Evolutionary conservation across 805 yeast genomes (phyloP), one percentile per base, ranked within the genome.

Genomic region (Candida schatavii): DNA sequence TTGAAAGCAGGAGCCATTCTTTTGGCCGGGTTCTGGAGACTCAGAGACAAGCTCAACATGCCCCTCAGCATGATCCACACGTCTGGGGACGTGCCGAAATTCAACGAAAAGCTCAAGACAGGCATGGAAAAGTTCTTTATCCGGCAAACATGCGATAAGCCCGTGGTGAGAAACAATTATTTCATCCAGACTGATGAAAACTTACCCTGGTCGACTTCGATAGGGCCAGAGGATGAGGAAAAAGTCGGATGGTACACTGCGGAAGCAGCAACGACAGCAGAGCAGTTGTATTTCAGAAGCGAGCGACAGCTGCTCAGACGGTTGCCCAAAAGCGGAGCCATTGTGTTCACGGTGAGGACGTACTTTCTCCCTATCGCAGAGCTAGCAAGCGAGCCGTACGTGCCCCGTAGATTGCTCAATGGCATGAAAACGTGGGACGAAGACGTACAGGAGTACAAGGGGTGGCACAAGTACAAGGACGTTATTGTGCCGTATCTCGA

Each of bases 11-110:
- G 86, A 2, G 77, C 83, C 3, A 78, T 82, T 38, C 64, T 79
- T 52, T 66, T 82, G 35, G 83, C 88, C 3, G 88, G 83, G 0
- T 83, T 81, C 57, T 82, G 88, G 88, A 68, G 85, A 54, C 68
- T 83, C 32, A 70, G 62, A 40, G 88, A 83, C 52, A 83, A 83
- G 56, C 54, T 75, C 25, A 71, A 77, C 42, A 59, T 75, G 60
- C 80, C 84, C 14, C 59, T 82, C 34, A 63, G 73, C 30, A 71
- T 68, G 19, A 81, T 82, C 46, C 88, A 83, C 55, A 77, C 82
- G 7, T 63, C 75, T 34, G 88, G 86, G 21, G 83, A 80, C 50
- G 88, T 83, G 29, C 88, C 88, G 10, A 77, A 81, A 52, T 82
- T 75, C 52, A 68, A 75, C 41, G 76, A 74, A 29, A 77, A 81